Evolutionary conservation across 306 rosid species (phyloP).

Genomic region (Cucumis melo): DNA sequence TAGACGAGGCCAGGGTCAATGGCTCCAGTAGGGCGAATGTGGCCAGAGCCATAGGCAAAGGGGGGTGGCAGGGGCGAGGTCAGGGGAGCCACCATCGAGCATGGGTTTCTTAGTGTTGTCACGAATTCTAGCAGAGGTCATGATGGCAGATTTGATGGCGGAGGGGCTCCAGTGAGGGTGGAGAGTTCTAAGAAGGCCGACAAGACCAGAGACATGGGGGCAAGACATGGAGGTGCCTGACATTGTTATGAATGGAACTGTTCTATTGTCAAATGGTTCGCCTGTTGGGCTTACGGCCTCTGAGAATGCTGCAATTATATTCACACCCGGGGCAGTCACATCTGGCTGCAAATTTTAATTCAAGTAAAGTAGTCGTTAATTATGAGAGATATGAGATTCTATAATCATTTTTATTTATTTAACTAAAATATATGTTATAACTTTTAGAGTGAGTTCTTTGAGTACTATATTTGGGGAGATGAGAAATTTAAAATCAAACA

Average conservation of each 20-base stretch:
- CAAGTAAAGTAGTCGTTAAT: too few relatives aligned
- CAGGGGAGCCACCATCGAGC: conserved; percentile 11
- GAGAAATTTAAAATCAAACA: too few relatives aligned
- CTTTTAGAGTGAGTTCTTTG: too few relatives aligned
- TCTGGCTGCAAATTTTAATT: conserved; percentile 39
- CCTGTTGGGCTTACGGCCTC: conserved; percentile 32
- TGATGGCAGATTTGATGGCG: conserved; percentile 52
- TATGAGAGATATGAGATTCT: too few relatives aligned
- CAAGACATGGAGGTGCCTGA: conserved; percentile 84
- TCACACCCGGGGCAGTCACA: conserved; percentile 63
- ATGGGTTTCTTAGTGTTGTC: conserved; percentile 37
- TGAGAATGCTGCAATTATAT: conserved; percentile 47
- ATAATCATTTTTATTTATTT: too few relatives aligned
- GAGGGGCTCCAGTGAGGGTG: conserved; percentile 56
- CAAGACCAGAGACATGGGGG: conserved; percentile 66
- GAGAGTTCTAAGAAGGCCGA: conserved; percentile 50
- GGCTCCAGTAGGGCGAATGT: conserved; percentile 55
- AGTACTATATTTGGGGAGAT: too few relatives aligned
- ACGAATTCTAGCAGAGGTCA: conserved; percentile 50
- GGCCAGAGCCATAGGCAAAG: conserved; percentile 46
- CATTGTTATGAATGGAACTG: conserved; percentile 29
- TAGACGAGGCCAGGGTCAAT: conserved; percentile 72
- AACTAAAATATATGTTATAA: too few relatives aligned
- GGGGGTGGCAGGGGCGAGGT: conserved; percentile 25
- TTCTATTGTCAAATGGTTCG: conserved; percentile 21